Conservation (phyloP, 768 basidiomycete genomes). For the Amanita pallidorosea region DNA sequence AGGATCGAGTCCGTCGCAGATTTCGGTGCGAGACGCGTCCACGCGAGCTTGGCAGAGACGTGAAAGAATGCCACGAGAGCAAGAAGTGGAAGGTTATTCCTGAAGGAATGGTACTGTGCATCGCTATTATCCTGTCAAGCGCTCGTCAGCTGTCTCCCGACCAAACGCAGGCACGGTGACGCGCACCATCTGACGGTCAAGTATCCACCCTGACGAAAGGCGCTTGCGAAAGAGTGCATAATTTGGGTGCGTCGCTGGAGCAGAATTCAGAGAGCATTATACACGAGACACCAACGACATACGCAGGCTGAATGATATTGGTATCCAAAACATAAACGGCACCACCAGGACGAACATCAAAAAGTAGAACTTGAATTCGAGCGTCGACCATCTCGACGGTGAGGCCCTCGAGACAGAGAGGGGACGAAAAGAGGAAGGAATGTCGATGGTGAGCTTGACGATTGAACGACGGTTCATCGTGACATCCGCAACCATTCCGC, state of each 20-base stretch:
- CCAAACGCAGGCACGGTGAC: conserved; percentile 17
- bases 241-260: conserved; percentile 63
- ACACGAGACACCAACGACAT: conserved; percentile 17
- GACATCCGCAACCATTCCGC: neutral
- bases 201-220: conserved; percentile 73
- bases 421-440: conserved; percentile 31
- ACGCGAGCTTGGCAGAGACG: conserved; percentile 43
- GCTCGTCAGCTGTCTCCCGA: conserved; percentile 2
- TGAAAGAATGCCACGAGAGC: conserved; percentile 36
- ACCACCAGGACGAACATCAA: conserved; percentile 48
- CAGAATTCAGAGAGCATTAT: conserved; percentile 2
- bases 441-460: conserved; percentile 41
- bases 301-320: conserved; percentile 66
- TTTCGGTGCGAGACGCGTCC: conserved; percentile 20
- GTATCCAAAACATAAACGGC: conserved; percentile 69
- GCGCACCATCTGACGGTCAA: conserved; percentile 69
- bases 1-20: conserved; percentile 26
- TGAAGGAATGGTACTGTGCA: conserved; percentile 80
- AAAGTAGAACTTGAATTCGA: conserved; percentile 75
- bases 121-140: conserved; percentile 79
- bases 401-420: conserved; percentile 16
- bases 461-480: conserved; percentile 11
- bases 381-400: conserved; percentile 62
- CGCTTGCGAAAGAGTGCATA: conserved; percentile 46
- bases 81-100: conserved; percentile 66